Conservation (phyloP, 768 basidiomycete species). For the Boletellus emodensis region DNA sequence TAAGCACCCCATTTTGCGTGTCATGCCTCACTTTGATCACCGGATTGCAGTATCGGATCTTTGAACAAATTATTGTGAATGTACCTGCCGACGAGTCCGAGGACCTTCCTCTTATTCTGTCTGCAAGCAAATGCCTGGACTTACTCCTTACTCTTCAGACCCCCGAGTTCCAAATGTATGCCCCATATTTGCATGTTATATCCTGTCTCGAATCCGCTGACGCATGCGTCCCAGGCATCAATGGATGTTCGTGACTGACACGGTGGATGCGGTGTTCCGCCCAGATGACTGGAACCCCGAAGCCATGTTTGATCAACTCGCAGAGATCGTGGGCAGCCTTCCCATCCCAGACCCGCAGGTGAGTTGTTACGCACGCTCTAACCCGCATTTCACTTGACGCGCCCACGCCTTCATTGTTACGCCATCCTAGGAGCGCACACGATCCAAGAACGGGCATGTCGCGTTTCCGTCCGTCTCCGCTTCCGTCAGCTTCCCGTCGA, state of each 20-base stretch:
- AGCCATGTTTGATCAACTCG: conserved; percentile 86
- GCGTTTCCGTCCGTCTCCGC: conserved; percentile 19
- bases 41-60: conserved; percentile 72
- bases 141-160: conserved; percentile 90
- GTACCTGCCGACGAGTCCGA: conserved; percentile 82
- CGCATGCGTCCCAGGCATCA: conserved; percentile 59
- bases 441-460: conserved; percentile 20
- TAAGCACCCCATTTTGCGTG: conserved; percentile 31
- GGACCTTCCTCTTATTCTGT: conserved; percentile 74
- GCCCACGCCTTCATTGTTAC: background rate
- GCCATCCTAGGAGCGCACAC: conserved; percentile 24
- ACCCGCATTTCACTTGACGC: background rate
- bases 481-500: conserved; percentile 24
- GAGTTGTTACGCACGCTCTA: background rate
- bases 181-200: background rate
- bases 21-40: background rate
- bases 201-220: conserved; percentile 2
- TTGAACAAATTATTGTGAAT: conserved; percentile 72
- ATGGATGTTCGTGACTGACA: conserved; percentile 99
- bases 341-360: conserved; percentile 42
- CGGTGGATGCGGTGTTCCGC: conserved; percentile 89
- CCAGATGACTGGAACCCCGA: conserved; percentile 81
- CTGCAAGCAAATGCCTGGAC: conserved; percentile 93
- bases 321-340: conserved; percentile 73
- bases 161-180: conserved; percentile 95